phyloP scores from a whole-genome alignment of 78 protist genomes.

The Dictyostelium intermedium region DNA sequence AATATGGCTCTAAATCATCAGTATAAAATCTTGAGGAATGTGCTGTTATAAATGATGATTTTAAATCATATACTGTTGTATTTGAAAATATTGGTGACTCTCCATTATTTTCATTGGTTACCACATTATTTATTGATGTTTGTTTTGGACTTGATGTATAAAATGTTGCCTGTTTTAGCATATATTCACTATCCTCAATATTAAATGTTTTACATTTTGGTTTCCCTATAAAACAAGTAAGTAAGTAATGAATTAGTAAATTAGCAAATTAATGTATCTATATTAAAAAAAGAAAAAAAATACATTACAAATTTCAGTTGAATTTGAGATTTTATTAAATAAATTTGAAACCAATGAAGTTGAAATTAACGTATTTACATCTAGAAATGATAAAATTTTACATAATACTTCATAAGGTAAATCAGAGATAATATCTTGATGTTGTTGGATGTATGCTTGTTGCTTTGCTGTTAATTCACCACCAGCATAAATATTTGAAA shows the following conservation, averaged over 20 bases:
- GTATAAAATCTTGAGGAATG: slow-evolving; percentile 29
- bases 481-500: not conserved
- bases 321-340: slow-evolving; percentile 16
- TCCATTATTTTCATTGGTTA: not conserved
- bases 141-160: slow-evolving; percentile 11
- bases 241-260: not conserved
- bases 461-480: slow-evolving; percentile 16
- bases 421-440: slow-evolving; percentile 11
- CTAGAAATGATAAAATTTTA: not conserved
- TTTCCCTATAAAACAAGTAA: slow-evolving; percentile 31
- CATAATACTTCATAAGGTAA: slow-evolving; percentile 44
- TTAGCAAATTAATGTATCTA: too few relatives aligned
- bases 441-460: not conserved
- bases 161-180: slow-evolving; percentile 11
- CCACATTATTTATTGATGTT: not conserved
- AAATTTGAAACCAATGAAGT: slow-evolving; percentile 26
- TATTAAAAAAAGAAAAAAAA: not conserved
- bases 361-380: not conserved
- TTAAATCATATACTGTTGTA: slow-evolving; percentile 4
- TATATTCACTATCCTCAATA: not conserved
- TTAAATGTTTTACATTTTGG: slow-evolving; percentile 54
- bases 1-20: slow-evolving; percentile 22
- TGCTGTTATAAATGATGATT: slow-evolving; percentile 7
- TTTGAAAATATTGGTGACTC: not conserved
- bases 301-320: slow-evolving; percentile 54